Base-by-base conservation (phyloP, 2,329 filamentous ascomycete species). In the Calonectria crousiana region DNA sequence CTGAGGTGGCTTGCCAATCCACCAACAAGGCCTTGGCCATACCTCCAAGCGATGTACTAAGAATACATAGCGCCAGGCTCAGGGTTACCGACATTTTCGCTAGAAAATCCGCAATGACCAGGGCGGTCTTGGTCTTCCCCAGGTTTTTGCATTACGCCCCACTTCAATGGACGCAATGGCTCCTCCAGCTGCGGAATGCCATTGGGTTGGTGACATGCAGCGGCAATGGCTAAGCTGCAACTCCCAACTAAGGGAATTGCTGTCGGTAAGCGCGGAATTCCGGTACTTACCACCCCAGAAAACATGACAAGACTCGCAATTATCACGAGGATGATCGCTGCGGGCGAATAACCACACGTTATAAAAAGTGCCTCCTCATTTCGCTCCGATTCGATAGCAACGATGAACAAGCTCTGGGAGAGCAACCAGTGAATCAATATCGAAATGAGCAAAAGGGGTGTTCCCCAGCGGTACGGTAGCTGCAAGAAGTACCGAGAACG, bases 401-500 rank as follows among this genome's bases (percentile, higher is more conserved):
- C 71, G 8, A 75, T 41, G 26, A 71, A 75, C 9, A 75, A 44
- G 51, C 67, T 75, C 34, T 74, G 71, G 3, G 74, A 75, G 1
- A 75, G 28, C 4, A 75, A 6, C 74, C 74, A 75, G 36, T 74
- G 74, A 4, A 74, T 51, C 23, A 71, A 14, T 1, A 65, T 71
- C 0, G 71, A 75, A 0, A 67, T 11, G 16, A 71, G 16, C 0
- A 74, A 6, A 1, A 75, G 49, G 0, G 74, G 71, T 4, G 68
- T 3, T 3, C 74, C 52, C 36, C 65, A 75, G 11, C 71, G 71
- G 41, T 74, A 75, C 0, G 74, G 74, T 9, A 75, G 53, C 34
- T 75, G 74, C 16, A 75, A 13, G 34, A 75, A 75, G 47, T 75
- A 75, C 2, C 68, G 64, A 6, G 72, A 74, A 18, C 74, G 72